Conservation (phyloP, 202 grass and related monocot genomes). For the Eragrostis tef region DNA sequence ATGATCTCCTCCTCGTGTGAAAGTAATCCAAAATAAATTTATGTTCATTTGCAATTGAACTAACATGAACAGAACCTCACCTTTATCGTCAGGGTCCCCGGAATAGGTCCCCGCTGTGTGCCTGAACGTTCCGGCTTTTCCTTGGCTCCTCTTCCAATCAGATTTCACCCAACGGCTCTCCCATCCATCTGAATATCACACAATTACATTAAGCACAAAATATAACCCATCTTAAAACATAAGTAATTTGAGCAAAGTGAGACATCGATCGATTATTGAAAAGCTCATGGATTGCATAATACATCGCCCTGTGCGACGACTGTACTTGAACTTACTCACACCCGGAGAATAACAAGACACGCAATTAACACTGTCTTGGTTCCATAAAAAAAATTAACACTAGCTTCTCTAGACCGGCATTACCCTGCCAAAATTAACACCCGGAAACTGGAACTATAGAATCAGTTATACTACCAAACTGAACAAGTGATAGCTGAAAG, state of each 20-base stretch:
- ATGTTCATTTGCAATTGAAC: neutral
- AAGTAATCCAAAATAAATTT: neutral
- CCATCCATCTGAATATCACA: constrained; percentile 65
- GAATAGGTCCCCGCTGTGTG: constrained; percentile 78
- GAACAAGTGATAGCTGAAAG: neutral
- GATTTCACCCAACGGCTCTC: constrained; percentile 83
- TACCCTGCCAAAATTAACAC: too few species aligned
- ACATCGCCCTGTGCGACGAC: neutral
- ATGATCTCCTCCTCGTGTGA: too few species aligned
- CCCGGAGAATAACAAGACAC: neutral
- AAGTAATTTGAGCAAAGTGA: neutral
- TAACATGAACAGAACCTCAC: constrained; percentile 18
- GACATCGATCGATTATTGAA: neutral
- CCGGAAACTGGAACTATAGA: neutral
- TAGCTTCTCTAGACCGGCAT: too few species aligned
- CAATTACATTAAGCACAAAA: neutral
- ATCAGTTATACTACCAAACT: neutral
- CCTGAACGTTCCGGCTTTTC: constrained; percentile 74
- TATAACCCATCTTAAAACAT: neutral
- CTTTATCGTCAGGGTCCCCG: constrained; percentile 84
- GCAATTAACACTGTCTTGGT: neutral
- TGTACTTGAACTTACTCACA: neutral
- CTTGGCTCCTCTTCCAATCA: constrained; percentile 89
- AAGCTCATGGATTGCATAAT: neutral
- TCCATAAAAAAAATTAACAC: too few species aligned